These are phyloP conservation scores for Rhodotorula sphaerocarpa DNA, from an alignment of 768 basidiomycete species.

Conservation along the genomic window DNA sequence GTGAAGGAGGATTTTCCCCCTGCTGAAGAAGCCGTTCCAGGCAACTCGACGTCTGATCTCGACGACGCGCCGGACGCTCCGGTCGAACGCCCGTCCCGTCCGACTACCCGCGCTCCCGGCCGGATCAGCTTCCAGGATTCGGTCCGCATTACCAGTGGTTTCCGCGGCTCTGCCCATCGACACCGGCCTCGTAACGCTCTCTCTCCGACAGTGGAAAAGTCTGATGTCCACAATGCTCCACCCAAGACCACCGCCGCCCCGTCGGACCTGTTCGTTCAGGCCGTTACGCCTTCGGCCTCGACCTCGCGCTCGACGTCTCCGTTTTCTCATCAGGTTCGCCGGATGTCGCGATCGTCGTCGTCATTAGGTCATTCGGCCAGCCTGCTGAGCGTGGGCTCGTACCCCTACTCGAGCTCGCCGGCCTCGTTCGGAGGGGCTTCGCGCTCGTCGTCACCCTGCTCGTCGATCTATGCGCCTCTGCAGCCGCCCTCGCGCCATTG, in stretches of 20 bases:
- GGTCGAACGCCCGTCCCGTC: background rate
- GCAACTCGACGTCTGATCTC: too few species aligned
- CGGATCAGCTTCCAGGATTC: constrained; percentile 27
- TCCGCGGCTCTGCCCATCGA: background rate
- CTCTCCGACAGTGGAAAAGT: background rate
- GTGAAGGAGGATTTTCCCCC: too few species aligned
- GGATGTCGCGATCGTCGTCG: background rate
- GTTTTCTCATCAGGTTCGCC: background rate
- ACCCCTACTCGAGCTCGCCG: constrained; percentile 11
- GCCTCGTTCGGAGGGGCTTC: constrained; percentile 19
- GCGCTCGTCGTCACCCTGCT: constrained; percentile 24
- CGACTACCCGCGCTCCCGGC: background rate
- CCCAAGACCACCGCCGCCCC: constrained; percentile 2
- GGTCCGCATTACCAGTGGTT: constrained; percentile 18
- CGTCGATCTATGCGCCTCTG: constrained; percentile 27
- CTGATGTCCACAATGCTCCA: background rate
- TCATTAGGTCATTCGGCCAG: background rate
- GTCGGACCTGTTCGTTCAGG: constrained; percentile 7
- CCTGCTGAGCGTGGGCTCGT: background rate
- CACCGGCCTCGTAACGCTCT: background rate
- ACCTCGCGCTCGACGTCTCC: constrained; percentile 13
- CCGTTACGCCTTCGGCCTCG: constrained; percentile 3
- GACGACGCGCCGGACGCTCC: background rate
- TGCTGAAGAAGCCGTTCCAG: too few species aligned
- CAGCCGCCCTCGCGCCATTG: constrained; percentile 11